Evolutionary conservation across 257 asterid species (phyloP).

Genomic region (Plantago major): DNA sequence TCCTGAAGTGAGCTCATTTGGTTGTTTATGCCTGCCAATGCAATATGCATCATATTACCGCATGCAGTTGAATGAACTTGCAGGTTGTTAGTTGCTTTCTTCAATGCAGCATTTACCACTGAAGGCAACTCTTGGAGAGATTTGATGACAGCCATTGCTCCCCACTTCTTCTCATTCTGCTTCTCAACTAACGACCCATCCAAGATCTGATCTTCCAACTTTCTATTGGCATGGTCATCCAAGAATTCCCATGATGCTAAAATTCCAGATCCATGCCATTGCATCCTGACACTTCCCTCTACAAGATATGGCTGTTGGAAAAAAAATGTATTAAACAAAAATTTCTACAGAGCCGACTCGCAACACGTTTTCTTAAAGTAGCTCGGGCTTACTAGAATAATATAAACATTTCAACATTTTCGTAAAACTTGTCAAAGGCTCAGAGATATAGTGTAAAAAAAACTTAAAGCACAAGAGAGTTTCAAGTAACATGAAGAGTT

Average conservation of each 20-base stretch:
- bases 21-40: conserved; percentile 91
- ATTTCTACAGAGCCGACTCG: neutral
- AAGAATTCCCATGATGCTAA: conserved; percentile 94
- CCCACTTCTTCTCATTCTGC: conserved; percentile 73
- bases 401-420: too few relatives aligned
- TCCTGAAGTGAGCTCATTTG: conserved; percentile 97
- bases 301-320: conserved; percentile 84
- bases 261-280: conserved; percentile 99
- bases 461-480: too few relatives aligned
- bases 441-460: too few relatives aligned
- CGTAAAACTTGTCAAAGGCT: too few relatives aligned
- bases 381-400: too few relatives aligned
- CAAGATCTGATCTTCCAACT: conserved; percentile 31
- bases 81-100: conserved; percentile 64
- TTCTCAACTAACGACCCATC: conserved; percentile 44
- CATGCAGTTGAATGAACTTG: conserved; percentile 34
- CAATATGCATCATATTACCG: conserved; percentile 94
- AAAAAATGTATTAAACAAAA: conserved; percentile 20
- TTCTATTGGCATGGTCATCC: conserved; percentile 71
- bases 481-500: too few relatives aligned
- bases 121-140: conserved; percentile 88
- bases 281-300: conserved; percentile 97
- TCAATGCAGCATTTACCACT: conserved; percentile 70
- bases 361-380: neutral
- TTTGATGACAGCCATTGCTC: conserved; percentile 91